These are phyloP conservation scores for Sarcodon aspratus DNA, from an alignment of 768 basidiomycete genomes.

Conservation along the genomic window DNA sequence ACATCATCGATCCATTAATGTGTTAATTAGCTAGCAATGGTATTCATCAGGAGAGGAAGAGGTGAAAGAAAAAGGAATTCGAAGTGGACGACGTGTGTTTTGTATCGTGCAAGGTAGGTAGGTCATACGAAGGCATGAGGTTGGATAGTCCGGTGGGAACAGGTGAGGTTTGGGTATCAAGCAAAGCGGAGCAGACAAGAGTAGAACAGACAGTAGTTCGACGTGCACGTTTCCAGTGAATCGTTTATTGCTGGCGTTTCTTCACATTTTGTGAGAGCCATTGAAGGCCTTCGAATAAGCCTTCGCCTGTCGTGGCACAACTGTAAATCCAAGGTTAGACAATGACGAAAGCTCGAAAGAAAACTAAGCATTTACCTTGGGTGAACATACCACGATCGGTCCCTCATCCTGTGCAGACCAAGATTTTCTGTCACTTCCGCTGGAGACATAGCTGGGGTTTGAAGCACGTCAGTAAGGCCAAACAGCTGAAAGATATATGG, in stretches of 20 bases:
- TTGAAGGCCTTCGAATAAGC: conserved; percentile 92
- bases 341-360: conserved; percentile 1
- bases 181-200: conserved; percentile 18
- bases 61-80: no score
- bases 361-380: conserved; percentile 56
- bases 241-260: conserved; percentile 65
- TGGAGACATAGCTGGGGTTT: conserved; percentile 82
- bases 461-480: not conserved
- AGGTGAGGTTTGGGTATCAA: conserved; percentile 10
- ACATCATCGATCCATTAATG: no score
- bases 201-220: conserved; percentile 17
- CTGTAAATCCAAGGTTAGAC: conserved; percentile 25
- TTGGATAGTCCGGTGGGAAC: conserved; percentile 7
- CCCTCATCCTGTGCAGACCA: conserved; percentile 91
- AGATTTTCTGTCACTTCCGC: conserved; percentile 97
- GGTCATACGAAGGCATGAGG: no score
- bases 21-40: no score
- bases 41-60: no score
- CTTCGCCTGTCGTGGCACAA: conserved; percentile 94
- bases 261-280: conserved; percentile 98
- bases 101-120: no score
- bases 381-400: conserved; percentile 98
- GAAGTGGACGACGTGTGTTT: no score
- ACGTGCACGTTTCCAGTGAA: conserved; percentile 6
- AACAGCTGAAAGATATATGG: not conserved